These are phyloP conservation scores for Tagetes erecta DNA, from an alignment of 129 eudicot species.

Conservation along the genomic window DNA sequence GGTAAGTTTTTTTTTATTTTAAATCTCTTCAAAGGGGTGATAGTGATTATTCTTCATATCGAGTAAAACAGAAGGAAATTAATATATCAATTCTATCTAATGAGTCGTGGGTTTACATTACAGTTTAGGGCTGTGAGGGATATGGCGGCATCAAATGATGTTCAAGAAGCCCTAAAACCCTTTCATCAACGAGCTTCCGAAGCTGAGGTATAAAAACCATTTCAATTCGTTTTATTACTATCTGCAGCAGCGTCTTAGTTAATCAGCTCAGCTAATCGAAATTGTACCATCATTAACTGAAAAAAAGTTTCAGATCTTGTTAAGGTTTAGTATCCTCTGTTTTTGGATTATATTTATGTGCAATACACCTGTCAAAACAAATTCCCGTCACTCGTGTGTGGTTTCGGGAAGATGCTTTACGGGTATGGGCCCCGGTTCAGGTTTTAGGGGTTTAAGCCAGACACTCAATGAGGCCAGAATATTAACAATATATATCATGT, in stretches of 20 bases:
- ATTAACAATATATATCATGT: no score
- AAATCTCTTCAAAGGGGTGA: neutral
- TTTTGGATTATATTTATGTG: neutral
- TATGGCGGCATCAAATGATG: conserved; percentile 53
- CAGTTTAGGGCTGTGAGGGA: neutral
- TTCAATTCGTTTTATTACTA: neutral
- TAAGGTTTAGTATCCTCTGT: neutral
- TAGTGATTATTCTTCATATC: neutral
- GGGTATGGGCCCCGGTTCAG: no score
- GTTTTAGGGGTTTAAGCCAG: no score
- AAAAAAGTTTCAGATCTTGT: neutral
- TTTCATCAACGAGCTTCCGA: conserved; percentile 79
- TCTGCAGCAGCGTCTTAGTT: neutral
- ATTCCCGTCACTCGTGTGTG: no score
- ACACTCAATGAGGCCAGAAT: no score
- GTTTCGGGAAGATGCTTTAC: no score
- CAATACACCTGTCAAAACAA: neutral
- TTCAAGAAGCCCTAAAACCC: conserved; percentile 62
- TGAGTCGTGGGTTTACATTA: no score
- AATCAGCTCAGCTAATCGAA: neutral
- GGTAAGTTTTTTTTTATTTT: no score
- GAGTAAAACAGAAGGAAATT: neutral
- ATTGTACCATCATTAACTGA: neutral
- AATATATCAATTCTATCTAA: no score
- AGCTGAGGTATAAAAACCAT: conserved; percentile 55